These are phyloP conservation scores for Stephanodiscus triporus DNA, from an alignment of 108 stramenopile genomes.

Conservation along the genomic window DNA sequence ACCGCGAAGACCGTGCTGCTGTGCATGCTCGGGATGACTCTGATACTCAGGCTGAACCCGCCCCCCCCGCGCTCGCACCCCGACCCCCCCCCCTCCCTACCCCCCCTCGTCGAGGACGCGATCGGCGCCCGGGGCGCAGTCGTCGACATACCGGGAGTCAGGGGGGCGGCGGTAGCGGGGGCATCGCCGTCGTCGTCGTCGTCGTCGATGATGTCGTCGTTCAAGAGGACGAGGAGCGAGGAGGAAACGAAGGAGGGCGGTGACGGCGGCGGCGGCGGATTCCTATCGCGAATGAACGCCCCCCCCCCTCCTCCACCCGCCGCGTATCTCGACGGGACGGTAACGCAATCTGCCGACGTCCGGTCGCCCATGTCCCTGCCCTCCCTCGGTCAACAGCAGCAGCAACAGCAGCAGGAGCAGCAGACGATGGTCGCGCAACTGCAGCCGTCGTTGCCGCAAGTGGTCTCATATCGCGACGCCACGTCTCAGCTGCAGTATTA, in stretches of 20 bases:
- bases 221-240: background rate
- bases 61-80: background rate
- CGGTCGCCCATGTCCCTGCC: slow-evolving; percentile 1
- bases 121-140: too few species aligned
- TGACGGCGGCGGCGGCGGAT: background rate
- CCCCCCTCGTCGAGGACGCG: background rate
- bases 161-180: too few species aligned
- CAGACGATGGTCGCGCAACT: too few species aligned
- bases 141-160: background rate
- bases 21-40: slow-evolving; percentile 32
- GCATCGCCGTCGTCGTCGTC: too few species aligned
- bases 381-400: too few species aligned
- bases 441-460: too few species aligned
- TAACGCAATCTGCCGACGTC: background rate
- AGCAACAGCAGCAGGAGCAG: too few species aligned
- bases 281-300: slow-evolving; percentile 2
- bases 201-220: background rate
- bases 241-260: background rate
- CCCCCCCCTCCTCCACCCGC: background rate
- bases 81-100: background rate
- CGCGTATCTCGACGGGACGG: background rate
- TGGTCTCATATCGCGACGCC: too few species aligned
- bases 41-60: slow-evolving; percentile 19
- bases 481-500: too few species aligned
- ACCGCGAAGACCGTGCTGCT: slow-evolving; percentile 37